Conservation (phyloP, 306 rosid species). For the Arachis hypogaea region DNA sequence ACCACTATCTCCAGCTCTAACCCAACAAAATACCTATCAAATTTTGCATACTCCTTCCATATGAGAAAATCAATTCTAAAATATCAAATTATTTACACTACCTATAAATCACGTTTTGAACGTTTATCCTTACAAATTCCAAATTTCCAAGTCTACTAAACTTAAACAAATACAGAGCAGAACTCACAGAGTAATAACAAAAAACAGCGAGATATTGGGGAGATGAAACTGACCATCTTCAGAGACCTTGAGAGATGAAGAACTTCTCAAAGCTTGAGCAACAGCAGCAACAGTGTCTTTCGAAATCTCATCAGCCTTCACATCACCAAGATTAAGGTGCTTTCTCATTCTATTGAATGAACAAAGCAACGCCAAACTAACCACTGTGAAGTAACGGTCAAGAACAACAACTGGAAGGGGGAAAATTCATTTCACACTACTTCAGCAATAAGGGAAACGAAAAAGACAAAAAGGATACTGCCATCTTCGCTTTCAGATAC, state of each 20-base stretch:
- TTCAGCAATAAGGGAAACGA: background rate
- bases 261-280: constrained; percentile 64
- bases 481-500: constrained; percentile 74
- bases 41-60: background rate
- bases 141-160: background rate
- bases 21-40: background rate
- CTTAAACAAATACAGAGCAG: background rate
- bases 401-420: constrained; percentile 45
- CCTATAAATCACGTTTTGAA: background rate
- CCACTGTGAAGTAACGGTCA: constrained; percentile 60
- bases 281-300: constrained; percentile 65
- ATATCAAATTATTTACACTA: background rate
- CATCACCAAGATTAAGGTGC: constrained; percentile 71
- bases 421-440: background rate
- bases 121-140: background rate
- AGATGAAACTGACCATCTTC: constrained; percentile 71
- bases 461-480: constrained; percentile 63
- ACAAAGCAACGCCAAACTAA: constrained; percentile 77
- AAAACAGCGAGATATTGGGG: background rate
- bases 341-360: constrained; percentile 78
- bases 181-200: background rate
- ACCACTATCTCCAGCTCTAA: background rate
- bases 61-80: background rate
- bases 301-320: constrained; percentile 54
- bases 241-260: constrained; percentile 67